A percentile compares a stretch with the other conserved stretches of the same genome.
phyloP scores from a whole-genome alignment of 257 asterid species.

The Salvia hispanica region DNA sequence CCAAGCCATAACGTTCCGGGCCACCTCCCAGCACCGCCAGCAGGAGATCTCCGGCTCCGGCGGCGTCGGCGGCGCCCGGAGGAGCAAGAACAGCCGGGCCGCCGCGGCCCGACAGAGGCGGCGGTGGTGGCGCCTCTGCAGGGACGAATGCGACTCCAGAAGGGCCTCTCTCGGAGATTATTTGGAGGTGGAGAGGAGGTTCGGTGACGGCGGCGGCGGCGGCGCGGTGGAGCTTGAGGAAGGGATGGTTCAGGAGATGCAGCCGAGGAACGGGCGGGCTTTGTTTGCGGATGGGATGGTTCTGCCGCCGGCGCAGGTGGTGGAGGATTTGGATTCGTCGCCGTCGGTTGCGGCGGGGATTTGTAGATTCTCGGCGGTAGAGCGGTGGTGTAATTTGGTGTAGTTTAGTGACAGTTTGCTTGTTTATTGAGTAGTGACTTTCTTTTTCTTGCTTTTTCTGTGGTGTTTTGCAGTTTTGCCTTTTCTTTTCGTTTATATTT shows the following conservation, averaged over 20 bases:
- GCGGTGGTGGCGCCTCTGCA: constrained; percentile 89
- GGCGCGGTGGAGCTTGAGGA: constrained; percentile 76
- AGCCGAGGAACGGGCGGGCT: constrained; percentile 56
- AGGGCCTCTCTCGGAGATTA: constrained; percentile 83
- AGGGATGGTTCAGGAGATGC: constrained; percentile 50
- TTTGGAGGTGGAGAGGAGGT: constrained; percentile 86
- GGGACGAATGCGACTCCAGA: constrained; percentile 60
- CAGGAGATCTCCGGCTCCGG: constrained; percentile 38
- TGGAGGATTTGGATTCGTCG: constrained; percentile 47
- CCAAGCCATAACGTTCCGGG: constrained; percentile 72
- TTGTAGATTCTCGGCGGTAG: constrained; percentile 65
- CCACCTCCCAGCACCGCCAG: constrained; percentile 68
- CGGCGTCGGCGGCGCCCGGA: constrained; percentile 40
- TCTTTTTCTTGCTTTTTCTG: background rate
- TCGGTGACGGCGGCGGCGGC: constrained; percentile 56
- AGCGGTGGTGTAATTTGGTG: constrained; percentile 52
- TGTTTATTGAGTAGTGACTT: background rate
- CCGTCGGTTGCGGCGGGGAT: constrained; percentile 45
- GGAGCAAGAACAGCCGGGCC: constrained; percentile 50
- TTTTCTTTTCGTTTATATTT: background rate
- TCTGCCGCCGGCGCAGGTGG: constrained; percentile 65
- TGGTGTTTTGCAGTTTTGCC: constrained; percentile 16
- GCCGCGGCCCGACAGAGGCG: constrained; percentile 57
- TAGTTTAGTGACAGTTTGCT: constrained; percentile 21
- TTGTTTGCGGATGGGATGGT: constrained; percentile 89